Evolutionary conservation across 179 eudicot genomes (phyloP).

Genomic region (Gypsophila paniculata): DNA sequence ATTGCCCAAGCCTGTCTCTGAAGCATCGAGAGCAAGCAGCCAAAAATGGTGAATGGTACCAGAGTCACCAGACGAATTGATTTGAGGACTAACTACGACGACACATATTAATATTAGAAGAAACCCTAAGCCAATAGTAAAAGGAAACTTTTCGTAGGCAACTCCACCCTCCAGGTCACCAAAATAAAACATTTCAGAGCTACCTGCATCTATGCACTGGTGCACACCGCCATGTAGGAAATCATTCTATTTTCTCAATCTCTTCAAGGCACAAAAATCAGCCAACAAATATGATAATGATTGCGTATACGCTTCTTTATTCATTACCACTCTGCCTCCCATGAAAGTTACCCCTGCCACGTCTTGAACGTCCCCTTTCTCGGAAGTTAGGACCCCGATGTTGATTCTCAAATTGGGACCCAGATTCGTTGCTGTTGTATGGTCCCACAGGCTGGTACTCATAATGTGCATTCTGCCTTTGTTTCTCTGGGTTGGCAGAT

Average conservation of each 20-base stretch:
- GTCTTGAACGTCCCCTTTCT: constrained; percentile 59
- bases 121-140: constrained; percentile 6
- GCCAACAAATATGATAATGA: not conserved
- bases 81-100: constrained; percentile 15
- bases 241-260: not conserved
- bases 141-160: not conserved
- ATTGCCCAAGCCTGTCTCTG: constrained; percentile 15
- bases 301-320: constrained; percentile 7
- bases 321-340: constrained; percentile 49
- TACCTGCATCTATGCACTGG: not conserved
- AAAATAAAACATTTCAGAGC: constrained; percentile 17
- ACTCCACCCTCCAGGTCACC: constrained; percentile 16
- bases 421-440: constrained; percentile 37
- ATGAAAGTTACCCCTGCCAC: constrained; percentile 59
- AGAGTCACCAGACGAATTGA: constrained; percentile 6
- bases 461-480: constrained; percentile 54
- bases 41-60: constrained; percentile 24
- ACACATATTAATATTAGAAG: constrained; percentile 14
- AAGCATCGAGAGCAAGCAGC: constrained; percentile 19
- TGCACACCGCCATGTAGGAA: not conserved
- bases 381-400: constrained; percentile 42
- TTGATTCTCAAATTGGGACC: constrained; percentile 40
- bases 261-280: constrained; percentile 13
- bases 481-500: constrained; percentile 52
- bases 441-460: constrained; percentile 80